These are phyloP conservation scores for Pythium chondricola DNA, from an alignment of 352 stramenopile genomes.

Conservation along the genomic window DNA sequence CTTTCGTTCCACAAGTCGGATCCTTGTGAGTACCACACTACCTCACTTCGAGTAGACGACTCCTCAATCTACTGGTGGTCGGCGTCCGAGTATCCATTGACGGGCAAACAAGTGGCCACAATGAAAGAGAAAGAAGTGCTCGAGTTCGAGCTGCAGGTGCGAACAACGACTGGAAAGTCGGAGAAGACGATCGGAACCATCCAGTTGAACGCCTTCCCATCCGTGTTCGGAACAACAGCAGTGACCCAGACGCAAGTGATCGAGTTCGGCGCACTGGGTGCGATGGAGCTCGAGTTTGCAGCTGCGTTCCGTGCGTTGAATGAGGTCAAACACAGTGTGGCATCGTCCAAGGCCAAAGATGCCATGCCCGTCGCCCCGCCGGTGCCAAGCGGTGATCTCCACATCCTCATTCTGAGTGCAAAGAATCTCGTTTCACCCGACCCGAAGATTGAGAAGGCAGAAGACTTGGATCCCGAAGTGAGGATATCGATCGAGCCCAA, in stretches of 20 bases:
- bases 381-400: conserved; percentile 30
- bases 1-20: conserved; percentile 18
- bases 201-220: conserved; percentile 20
- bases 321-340: background rate
- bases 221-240: conserved; percentile 5
- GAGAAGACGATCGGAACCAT: conserved; percentile 21
- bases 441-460: conserved; percentile 16
- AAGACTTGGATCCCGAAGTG: conserved; percentile 46
- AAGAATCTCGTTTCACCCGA: conserved; percentile 29
- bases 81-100: conserved; percentile 15
- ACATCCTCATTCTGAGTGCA: conserved; percentile 33
- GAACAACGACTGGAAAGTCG: conserved; percentile 9
- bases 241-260: conserved; percentile 8
- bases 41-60: background rate
- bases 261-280: conserved; percentile 18
- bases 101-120: conserved; percentile 15
- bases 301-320: conserved; percentile 13
- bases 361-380: conserved; percentile 7
- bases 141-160: conserved; percentile 23
- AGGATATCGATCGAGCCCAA: conserved; percentile 39
- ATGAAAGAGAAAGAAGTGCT: conserved; percentile 30
- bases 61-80: conserved; percentile 17
- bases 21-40: conserved; percentile 7
- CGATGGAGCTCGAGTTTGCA: conserved; percentile 23
- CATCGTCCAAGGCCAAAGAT: background rate